Base-by-base conservation (phyloP, 2,329 filamentous ascomycete genomes). In the Didymella exigua region DNA sequence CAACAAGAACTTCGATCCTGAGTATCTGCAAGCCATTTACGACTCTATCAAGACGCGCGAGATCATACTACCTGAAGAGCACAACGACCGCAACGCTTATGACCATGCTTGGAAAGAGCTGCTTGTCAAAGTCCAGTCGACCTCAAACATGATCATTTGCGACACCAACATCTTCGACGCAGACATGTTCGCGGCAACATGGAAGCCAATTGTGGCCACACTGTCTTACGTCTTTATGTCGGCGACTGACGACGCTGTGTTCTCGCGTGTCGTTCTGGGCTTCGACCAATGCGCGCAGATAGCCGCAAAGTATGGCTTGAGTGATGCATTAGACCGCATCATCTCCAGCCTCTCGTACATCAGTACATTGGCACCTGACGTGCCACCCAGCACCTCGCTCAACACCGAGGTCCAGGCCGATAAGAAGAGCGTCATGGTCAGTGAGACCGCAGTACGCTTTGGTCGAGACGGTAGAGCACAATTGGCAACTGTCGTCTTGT, bases 171-270 rank as follows among this genome's bases (percentile, higher is more conserved):
- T 96, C 33, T 99, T 91, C 74, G 96, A 99, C 75, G 91, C 93
- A 4, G 93, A 99, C 71, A 97, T 99, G 91, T 99, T 99, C 74
- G 87, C 89, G 53, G 89, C 92, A 19, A 97, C 93, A 0, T 99
- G 96, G 95, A 92, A 86, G 71, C 93, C 96, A 0, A 92, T 99
- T 44, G 84, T 99, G 31, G 93, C 95, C 3, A 98, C 96, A 0
- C 80, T 99, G 49, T 96, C 95, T 11, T 99, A 98, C 71, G 95
- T 99, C 3, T 99, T 99, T 79, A 96, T 98, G 89, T 98, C 93
- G 30, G 96, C 96, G 14, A 96, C 92, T 0, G 96, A 99, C 69
- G 95, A 99, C 73, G 86, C 93, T 0, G 95, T 99, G 3, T 99
- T 96, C 72, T 91, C 91, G 30, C 86, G 95, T 56, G 90, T 99